Conservation (phyloP, 257 asterid species). For the Gardenia jasminoides region DNA sequence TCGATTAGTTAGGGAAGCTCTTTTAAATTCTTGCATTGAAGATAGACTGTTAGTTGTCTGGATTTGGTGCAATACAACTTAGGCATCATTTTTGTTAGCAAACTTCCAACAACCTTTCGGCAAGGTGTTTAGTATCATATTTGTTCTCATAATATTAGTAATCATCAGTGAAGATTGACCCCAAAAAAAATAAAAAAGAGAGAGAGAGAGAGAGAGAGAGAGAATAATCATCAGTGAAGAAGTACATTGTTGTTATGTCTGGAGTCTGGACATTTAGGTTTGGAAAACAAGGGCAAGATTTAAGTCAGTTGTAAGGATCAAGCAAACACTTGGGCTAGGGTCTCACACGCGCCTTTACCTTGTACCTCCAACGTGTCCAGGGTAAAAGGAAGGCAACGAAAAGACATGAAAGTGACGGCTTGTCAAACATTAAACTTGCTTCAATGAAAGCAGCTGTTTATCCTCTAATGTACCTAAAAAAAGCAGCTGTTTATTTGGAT, state of each 20-base stretch:
- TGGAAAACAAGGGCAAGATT: background rate
- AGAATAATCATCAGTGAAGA: background rate
- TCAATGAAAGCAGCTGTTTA: too few relatives aligned
- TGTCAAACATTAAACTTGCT: background rate
- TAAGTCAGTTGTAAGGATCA: background rate
- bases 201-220: too few relatives aligned
- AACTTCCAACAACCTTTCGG: background rate
- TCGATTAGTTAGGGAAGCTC: background rate
- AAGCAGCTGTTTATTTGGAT: too few relatives aligned
- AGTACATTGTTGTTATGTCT: background rate
- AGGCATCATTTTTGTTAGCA: background rate
- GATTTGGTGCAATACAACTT: background rate
- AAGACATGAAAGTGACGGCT: background rate
- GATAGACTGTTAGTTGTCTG: background rate
- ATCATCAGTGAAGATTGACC: background rate
- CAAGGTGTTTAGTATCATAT: background rate
- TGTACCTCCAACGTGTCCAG: background rate
- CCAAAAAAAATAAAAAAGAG: too few relatives aligned
- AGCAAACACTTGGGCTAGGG: background rate
- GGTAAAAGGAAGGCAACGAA: background rate
- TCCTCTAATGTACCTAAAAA: too few relatives aligned
- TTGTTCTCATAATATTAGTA: background rate
- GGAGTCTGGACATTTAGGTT: background rate
- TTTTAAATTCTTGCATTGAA: background rate
- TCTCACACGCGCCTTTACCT: background rate